Evolutionary conservation across 768 basidiomycete species (phyloP).

Genomic region (Amanita inopinata): DNA sequence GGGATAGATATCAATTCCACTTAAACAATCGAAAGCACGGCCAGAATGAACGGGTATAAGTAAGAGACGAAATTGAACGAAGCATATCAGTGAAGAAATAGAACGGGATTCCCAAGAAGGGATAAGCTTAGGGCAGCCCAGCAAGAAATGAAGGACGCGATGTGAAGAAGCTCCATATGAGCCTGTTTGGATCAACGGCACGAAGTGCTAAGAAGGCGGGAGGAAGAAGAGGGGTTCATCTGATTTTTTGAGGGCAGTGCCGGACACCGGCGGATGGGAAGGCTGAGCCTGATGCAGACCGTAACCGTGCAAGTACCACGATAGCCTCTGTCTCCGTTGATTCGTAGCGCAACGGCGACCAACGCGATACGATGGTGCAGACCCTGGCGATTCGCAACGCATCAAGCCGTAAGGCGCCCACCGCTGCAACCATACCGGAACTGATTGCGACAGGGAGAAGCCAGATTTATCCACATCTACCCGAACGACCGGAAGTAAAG

Average conservation of each 20-base stretch:
- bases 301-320: slow-evolving; percentile 4
- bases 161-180: slow-evolving; percentile 7
- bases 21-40: not conserved
- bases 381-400: slow-evolving; percentile 5
- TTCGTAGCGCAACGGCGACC: slow-evolving; percentile 7
- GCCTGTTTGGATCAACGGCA: slow-evolving; percentile 9
- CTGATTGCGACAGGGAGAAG: slow-evolving; percentile 4
- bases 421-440: slow-evolving; percentile 8
- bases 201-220: slow-evolving; percentile 1
- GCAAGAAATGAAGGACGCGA: slow-evolving; percentile 8
- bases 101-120: slow-evolving; percentile 8
- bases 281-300: slow-evolving; percentile 4
- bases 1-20: not conserved
- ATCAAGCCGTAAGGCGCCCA: slow-evolving; percentile 4
- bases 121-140: slow-evolving; percentile 5
- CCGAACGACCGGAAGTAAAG: not conserved
- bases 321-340: slow-evolving; percentile 1
- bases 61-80: slow-evolving; percentile 4
- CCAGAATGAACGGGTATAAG: slow-evolving; percentile 6
- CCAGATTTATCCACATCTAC: slow-evolving; percentile 7
- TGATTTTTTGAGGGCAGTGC: slow-evolving; percentile 1
- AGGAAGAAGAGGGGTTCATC: slow-evolving; percentile 6
- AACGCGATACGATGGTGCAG: slow-evolving; percentile 1
- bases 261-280: not conserved
- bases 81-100: slow-evolving; percentile 7